These are phyloP conservation scores for Ambrosiella xylebori DNA, from an alignment of 2,329 filamentous ascomycete species.

Conservation along the genomic window DNA sequence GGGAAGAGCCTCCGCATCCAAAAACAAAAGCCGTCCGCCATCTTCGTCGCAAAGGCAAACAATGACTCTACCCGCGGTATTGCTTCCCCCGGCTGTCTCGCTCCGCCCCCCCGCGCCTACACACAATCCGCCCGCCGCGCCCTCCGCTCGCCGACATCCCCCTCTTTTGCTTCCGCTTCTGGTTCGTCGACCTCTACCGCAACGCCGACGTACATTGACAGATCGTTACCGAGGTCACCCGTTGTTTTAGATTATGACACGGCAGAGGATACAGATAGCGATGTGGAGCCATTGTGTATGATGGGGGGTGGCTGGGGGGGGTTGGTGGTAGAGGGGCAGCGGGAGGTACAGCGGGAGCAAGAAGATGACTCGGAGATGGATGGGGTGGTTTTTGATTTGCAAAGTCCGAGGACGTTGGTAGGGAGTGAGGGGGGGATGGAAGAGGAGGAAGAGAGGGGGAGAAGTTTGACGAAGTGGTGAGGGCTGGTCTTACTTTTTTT, in stretches of 20 bases:
- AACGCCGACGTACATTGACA: neutral
- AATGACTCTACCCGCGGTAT: neutral
- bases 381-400: neutral
- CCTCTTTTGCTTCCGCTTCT: too few species aligned
- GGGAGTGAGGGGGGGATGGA: neutral
- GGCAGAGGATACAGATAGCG: constrained; percentile 6
- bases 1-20: neutral
- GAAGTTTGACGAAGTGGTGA: neutral
- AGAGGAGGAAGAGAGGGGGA: constrained; percentile 2
- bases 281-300: constrained; percentile 6
- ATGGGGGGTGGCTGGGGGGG: neutral
- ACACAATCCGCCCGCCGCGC: neutral
- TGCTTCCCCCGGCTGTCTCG: neutral
- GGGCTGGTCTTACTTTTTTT: neutral
- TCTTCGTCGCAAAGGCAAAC: neutral
- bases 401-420: neutral
- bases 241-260: neutral
- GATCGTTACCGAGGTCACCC: neutral
- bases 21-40: neutral
- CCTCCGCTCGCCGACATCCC: too few species aligned
- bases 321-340: neutral
- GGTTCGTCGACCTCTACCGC: too few species aligned
- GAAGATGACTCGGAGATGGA: neutral
- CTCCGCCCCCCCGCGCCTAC: neutral
- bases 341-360: neutral